Conservation (phyloP, 768 basidiomycete species). For the Termitomyces sp. region DNA sequence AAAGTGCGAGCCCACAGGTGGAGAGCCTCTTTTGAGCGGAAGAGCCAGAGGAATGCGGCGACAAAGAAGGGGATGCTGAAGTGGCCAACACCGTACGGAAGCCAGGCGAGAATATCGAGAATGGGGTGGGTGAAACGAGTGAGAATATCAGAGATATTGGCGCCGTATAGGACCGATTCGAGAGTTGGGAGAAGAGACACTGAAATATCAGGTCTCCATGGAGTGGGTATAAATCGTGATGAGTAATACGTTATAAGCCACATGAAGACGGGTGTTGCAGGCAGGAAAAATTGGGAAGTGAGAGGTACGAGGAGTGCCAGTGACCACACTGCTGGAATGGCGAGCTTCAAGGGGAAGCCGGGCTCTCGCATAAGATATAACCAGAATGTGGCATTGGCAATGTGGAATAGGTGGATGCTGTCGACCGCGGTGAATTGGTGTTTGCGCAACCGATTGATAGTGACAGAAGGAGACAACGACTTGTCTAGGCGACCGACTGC, state of each 20-base stretch:
- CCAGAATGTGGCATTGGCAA: constrained; percentile 64
- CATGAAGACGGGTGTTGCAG: constrained; percentile 80
- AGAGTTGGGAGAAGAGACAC: constrained; percentile 93
- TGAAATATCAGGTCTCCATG: constrained; percentile 76
- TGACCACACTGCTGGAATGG: constrained; percentile 69
- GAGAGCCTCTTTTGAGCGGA: constrained; percentile 74
- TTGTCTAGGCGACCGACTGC: constrained; percentile 70
- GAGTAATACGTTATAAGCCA: constrained; percentile 88
- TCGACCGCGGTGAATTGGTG: constrained; percentile 57
- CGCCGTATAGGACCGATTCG: constrained; percentile 93
- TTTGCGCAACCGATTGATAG: constrained; percentile 50
- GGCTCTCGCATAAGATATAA: constrained; percentile 67
- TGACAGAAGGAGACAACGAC: constrained; percentile 66
- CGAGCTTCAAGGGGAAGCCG: constrained; percentile 66
- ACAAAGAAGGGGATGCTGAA: constrained; percentile 86
- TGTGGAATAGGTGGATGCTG: constrained; percentile 59
- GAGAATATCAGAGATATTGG: constrained; percentile 95
- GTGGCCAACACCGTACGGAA: constrained; percentile 95
- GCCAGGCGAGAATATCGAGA: constrained; percentile 91
- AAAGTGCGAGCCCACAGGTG: constrained; percentile 84
- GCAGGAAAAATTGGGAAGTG: constrained; percentile 87
- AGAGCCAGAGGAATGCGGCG: constrained; percentile 83
- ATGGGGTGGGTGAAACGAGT: constrained; percentile 91
- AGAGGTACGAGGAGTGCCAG: constrained; percentile 74
- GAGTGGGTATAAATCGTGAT: constrained; percentile 76